Base-by-base conservation (phyloP, 257 asterid genomes). In the Ocimum tenuiflorum region DNA sequence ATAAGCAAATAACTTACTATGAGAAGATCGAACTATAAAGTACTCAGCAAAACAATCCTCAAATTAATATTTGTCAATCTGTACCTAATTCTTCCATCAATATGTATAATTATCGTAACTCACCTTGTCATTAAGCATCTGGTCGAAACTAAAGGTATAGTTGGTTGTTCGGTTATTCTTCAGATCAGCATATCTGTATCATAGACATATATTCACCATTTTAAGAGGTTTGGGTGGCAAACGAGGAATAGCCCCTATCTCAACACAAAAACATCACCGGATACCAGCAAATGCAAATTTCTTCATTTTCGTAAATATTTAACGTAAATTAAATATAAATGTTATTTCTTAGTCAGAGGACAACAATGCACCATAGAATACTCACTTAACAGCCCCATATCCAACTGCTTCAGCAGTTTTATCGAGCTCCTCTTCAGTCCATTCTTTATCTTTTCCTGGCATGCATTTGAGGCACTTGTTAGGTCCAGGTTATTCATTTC, bases 61-160 rank as follows among this genome's bases (percentile, higher is more conserved):
- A 11, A 9, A 49, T 10, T 31, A 64, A 27, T 42, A 27, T 50
- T n/a, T 17, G 22, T 3, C 42, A 8, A 43, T 3, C 31, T 24
- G 60, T 3, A 6, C 7, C 18, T 22, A 20, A 17, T 39, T 19
- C 42, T 39, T 24, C 29, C 33, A 54, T 56, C 17, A 51, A 35
- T 36, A 58, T 8, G 51, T 23, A 20, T 10, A 35, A 67, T 29
- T 43, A 13, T 29, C 55, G 55, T 61, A 58, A 54, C 75, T 11
- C 65, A 90, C 97, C 97, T 86, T 94, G 78, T 94, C 99, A 65
- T 63, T 90, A 18, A 94, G 97, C 99, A 94, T 94, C 81, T 88
- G 97, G 24, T 94, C 97, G 27, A 80, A 94, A 72, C 81, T 94
- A 63, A 94, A 90, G 20, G 95, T 86, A 79, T 90, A 94, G 65